Base-by-base conservation (phyloP, 805 yeast genomes). In the Metschnikowia baotianmanensis region DNA sequence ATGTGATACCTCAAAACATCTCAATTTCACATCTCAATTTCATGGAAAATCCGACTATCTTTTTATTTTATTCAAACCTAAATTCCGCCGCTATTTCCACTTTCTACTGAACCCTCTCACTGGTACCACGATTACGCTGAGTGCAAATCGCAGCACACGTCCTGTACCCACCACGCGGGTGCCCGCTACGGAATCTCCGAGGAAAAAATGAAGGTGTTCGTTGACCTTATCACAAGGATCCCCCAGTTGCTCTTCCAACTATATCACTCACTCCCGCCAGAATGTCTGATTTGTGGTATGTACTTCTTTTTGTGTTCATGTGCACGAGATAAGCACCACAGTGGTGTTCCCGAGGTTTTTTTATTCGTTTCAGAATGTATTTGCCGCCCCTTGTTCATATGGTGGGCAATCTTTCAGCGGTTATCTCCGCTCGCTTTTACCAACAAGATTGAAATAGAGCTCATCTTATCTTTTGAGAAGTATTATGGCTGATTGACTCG, bases 271-370 rank as follows among this genome's bases (percentile, higher is more conserved):
- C 46, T 30, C 28, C 38, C 24, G 17, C 57, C 38, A 63, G 53
- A 57, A 81, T 81, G 86, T 77, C 86, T 65, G 86, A 81, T 67
- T 82, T 81, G 72, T 82, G 86, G 86, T 82, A 78, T 57, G 86
- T 76, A 34, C 21, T 17, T 18, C 18, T 15, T 4, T 11, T 17
- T 6, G 15, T 16, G 8, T 28, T 12, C 19, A 9, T 6, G 31
- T 17, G 31, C 31, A 28, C 31, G 20, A 16, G 22, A 28, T 8
- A 8, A 4, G n/a, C n/a, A n/a, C 10, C 10, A 26, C 16, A n/a
- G 2, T 8, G 9, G 16, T 9, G 1, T n/a, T n/a, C 13, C 9
- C 13, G 10, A 4, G 29, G 29, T 4, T 11, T n/a, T n/a, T n/a
- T 6, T 15, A 12, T 12, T 26, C 29, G 9, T 2, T 2, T 1